These are phyloP conservation scores for Dillenia suffruticosa DNA, from an alignment of 164 flowering plant genomes.

Conservation along the genomic window DNA sequence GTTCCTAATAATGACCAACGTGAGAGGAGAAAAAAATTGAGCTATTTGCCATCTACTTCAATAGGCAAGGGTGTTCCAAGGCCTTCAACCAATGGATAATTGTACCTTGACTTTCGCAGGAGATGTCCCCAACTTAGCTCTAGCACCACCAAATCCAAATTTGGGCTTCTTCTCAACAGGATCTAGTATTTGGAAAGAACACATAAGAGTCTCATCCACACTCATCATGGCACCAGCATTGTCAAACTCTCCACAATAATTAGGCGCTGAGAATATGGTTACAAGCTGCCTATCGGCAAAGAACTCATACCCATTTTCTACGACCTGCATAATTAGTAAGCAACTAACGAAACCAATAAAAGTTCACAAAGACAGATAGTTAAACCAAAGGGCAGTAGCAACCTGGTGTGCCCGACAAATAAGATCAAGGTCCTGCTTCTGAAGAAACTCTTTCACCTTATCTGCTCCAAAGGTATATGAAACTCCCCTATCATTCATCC, in stretches of 20 bases:
- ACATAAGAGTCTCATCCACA: slow-evolving; percentile 82
- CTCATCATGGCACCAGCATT: slow-evolving; percentile 97
- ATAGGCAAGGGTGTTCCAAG: no score
- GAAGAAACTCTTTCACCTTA: slow-evolving; percentile 42
- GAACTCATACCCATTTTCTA: slow-evolving; percentile 31
- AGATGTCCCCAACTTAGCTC: no score
- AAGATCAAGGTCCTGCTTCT: slow-evolving; percentile 52
- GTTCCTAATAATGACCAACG: no score
- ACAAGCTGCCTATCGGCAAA: slow-evolving; percentile 72
- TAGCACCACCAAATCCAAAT: background rate
- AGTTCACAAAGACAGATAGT: background rate
- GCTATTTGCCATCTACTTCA: no score
- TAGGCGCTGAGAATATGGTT: slow-evolving; percentile 88
- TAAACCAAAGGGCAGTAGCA: background rate
- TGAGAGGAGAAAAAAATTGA: no score
- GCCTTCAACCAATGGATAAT: no score
- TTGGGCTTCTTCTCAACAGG: slow-evolving; percentile 21
- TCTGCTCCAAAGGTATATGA: slow-evolving; percentile 55
- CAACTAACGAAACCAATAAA: background rate
- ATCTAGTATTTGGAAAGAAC: slow-evolving; percentile 58
- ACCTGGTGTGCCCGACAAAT: slow-evolving; percentile 68
- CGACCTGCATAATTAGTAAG: slow-evolving; percentile 18
- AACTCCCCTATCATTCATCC: slow-evolving; percentile 65
- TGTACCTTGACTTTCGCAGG: no score
- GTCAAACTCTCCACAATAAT: slow-evolving; percentile 86